These are phyloP conservation scores for Stellera chamaejasme DNA, from an alignment of 345 rosid species.

Conservation along the genomic window DNA sequence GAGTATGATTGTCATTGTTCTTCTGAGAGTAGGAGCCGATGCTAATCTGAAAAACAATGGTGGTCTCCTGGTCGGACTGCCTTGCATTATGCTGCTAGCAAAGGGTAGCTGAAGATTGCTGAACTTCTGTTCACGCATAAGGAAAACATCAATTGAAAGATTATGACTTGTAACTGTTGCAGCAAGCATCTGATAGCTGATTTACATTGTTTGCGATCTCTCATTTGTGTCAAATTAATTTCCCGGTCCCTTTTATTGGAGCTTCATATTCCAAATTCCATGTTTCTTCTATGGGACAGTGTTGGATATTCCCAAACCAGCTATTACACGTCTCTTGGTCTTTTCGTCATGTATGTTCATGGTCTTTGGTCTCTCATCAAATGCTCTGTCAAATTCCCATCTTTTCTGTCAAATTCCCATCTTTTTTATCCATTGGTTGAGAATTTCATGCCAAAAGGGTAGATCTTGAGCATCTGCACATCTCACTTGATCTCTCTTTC, in stretches of 20 bases:
- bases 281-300: conserved; percentile 46
- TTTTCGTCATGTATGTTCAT: conserved; percentile 86
- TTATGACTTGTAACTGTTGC: conserved; percentile 57
- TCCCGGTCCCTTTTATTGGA: too few species aligned
- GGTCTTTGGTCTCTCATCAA: conserved; percentile 99
- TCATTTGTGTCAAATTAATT: too few species aligned
- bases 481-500: too few species aligned
- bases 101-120: conserved; percentile 67
- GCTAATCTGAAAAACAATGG: conserved; percentile 66
- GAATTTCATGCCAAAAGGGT: not conserved
- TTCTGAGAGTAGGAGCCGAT: conserved; percentile 49
- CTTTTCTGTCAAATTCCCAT: not conserved
- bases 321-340: conserved; percentile 89
- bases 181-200: too few species aligned
- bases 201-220: too few species aligned
- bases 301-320: conserved; percentile 75
- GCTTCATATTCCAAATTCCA: conserved; percentile 18
- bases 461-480: not conserved
- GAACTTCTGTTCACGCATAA: conserved; percentile 53
- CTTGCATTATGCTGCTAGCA: conserved; percentile 96
- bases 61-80: conserved; percentile 80
- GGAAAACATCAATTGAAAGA: conserved; percentile 57
- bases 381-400: conserved; percentile 67
- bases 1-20: too few species aligned
- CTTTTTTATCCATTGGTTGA: not conserved